Evolutionary conservation across 2,329 filamentous ascomycete species (phyloP), one percentile per base, ranked within the genome.

Genomic region (Fusarium sp.): DNA sequence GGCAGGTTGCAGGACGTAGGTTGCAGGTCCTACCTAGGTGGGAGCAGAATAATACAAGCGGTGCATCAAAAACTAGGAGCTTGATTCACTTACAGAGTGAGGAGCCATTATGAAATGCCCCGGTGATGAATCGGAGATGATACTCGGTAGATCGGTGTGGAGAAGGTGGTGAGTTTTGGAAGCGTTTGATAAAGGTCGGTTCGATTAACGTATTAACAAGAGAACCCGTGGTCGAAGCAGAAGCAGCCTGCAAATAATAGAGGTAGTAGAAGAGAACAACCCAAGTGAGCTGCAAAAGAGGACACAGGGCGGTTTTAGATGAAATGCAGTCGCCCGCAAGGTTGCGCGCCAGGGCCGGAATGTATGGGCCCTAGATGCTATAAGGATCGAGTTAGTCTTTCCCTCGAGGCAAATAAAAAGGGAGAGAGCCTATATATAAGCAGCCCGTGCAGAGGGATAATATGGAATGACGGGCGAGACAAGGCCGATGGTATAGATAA

Each of bases 381-480:
- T 56, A 46, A 63, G 53, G 53, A 62, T 44, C 45, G 46, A 50
- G 57, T 35, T 17, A 38, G 47, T 57, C 56, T 63, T 56, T 68
- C 49, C 67, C 65, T 70, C 61, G 59, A 63, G 36, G 41, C 53
- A 52, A 61, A 25, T 25, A 8, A 25, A 6, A 25, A 74, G 72
- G 73, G 72, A 72, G 70, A 73, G 66, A 66, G 63, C 68, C 69
- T 59, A 59, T 57, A 43, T 56, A 61, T 49, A 4, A 19, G 19
- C 19, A 54, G 56, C 51, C 38, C 25, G 25, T 27, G 46, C 67
- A 53, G 53, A 50, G 64, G 61, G 64, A 64, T 64, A 60, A 64
- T 64, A 51, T 70, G 71, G 74, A 76, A 75, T 76, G 74, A 71
- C 57, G 71, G 61, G 68, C 73, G 69, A 76, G 74, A 76, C 74